These are phyloP conservation scores for Rhododendron mucronatum DNA, from an alignment of 148 eudicot species.

Conservation along the genomic window DNA sequence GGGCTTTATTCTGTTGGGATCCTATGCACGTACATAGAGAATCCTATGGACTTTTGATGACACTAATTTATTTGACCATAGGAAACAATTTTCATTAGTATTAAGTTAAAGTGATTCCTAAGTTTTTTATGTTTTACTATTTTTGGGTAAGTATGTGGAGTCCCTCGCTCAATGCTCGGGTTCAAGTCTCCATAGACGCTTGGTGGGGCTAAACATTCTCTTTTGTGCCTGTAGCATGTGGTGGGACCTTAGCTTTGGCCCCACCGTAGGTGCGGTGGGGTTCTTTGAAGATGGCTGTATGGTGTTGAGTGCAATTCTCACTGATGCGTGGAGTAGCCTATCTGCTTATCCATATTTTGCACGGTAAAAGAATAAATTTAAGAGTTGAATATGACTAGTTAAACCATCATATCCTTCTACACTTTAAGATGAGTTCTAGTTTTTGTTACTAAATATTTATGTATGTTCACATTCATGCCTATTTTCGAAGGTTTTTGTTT, in stretches of 20 bases:
- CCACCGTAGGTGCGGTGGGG: background rate
- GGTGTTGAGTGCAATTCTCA: background rate
- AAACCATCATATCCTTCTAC: background rate
- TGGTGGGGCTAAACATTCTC: background rate
- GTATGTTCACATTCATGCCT: background rate
- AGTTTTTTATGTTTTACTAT: background rate
- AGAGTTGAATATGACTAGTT: background rate
- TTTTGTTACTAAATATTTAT: background rate
- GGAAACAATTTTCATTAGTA: background rate
- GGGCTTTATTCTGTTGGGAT: background rate
- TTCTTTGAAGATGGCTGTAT: background rate
- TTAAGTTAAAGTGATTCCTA: background rate
- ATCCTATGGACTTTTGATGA: background rate
- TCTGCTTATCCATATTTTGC: background rate
- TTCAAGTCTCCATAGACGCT: background rate
- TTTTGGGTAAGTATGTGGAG: background rate
- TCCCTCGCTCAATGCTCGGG: background rate
- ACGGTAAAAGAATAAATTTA: background rate
- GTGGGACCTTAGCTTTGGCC: background rate
- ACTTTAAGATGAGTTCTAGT: background rate
- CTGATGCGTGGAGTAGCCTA: background rate
- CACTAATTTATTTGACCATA: background rate
- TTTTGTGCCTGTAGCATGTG: background rate
- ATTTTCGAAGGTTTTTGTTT: too few species aligned
- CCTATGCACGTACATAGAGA: background rate